Evolutionary conservation across 2,329 filamentous ascomycete genomes (phyloP), one percentile per base, ranked within the genome.

Genomic region (Ceratocystis papillata): DNA sequence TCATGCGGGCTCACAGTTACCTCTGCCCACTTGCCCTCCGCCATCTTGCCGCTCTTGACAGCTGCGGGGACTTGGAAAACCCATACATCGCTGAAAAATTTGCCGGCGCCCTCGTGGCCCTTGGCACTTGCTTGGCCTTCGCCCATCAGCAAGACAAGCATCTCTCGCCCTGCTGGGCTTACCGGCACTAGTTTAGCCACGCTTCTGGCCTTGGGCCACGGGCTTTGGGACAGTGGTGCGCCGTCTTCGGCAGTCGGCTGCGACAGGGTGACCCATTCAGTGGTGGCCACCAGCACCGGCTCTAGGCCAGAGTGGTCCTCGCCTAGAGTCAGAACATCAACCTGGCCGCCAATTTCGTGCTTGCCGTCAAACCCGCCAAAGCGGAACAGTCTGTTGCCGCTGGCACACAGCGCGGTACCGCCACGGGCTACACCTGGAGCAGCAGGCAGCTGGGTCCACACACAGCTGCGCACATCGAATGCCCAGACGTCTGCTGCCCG

Each of bases 301-400:
- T 85, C 82, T 37, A 78, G 79, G 59, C 73, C 75, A 57, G 76
- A 76, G 44, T 75, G 75, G 68, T 81, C 77, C n/a, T 85, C 75
- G 20, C 76, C 79, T 8, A 87, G 78, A 65, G 81, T 79, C 20
- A 87, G 72, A 67, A 87, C 81, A 72, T 95, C 89, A 12, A 96
- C 72, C 67, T 81, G 79, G 0, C 88, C 89, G 17, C 89, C 89
- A 61, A 89, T 78, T 71, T 92, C 87, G 0, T 72, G 77, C 57
- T 80, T 77, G 0, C 88, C 89, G 73, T 93, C 88, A 70, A 87
- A 93, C 0, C 90, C 90, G 68, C 90, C 89, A 77, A 90, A 92
- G 33, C 90, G 82, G 75, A 87, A 95, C 5, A 96, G 74, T 28
- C 84, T 81, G 28, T 83, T 83, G 65, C 81, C 80, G 28, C 80